A percentile compares a stretch with the other conserved stretches of the same genome.
Evolutionary conservation across 2,329 filamentous ascomycete genomes (phyloP).

Genomic region (Decorospora gaudefroyi): DNA sequence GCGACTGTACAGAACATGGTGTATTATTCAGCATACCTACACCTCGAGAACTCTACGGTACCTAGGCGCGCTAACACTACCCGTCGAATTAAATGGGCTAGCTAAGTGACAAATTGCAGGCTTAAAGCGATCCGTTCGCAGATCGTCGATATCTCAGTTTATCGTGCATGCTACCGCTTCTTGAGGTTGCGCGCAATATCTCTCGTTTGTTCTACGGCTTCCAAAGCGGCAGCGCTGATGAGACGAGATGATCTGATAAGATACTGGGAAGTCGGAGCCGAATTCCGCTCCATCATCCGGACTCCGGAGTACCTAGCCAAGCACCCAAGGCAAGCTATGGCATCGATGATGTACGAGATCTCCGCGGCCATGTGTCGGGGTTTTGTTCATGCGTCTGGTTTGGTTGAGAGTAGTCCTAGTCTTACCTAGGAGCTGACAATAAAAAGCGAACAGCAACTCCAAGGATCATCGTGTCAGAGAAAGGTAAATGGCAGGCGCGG

Average conservation of each 20-base stretch:
- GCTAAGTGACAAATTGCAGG: conserved; percentile 3
- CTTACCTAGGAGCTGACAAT: too few species aligned
- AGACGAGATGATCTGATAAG: conserved; percentile 42
- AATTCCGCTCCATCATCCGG: conserved; percentile 18
- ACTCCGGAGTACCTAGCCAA: too few species aligned
- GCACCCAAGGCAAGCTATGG: conserved; percentile 23
- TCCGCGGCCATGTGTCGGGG: conserved; percentile 12
- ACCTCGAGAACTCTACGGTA: too few species aligned
- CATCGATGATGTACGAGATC: conserved; percentile 17
- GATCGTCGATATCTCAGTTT: background rate
- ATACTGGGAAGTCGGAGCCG: conserved; percentile 22
- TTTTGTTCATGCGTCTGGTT: conserved; percentile 1
- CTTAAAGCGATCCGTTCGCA: conserved; percentile 4
- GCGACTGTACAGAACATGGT: background rate
- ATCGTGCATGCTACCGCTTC: too few species aligned
- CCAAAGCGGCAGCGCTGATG: too few species aligned
- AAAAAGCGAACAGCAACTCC: background rate
- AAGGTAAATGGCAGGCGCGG: conserved; percentile 1
- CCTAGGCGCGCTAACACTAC: conserved; percentile 5
- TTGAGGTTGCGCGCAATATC: too few species aligned
- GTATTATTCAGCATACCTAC: conserved; percentile 10
- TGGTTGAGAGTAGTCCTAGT: too few species aligned
- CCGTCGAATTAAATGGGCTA: conserved; percentile 2
- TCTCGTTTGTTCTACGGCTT: too few species aligned
- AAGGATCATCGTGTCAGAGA: background rate